A percentile compares a stretch with the other conserved stretches of the same genome.
Conservation (phyloP, 768 basidiomycete species). For the Imleria badia region DNA sequence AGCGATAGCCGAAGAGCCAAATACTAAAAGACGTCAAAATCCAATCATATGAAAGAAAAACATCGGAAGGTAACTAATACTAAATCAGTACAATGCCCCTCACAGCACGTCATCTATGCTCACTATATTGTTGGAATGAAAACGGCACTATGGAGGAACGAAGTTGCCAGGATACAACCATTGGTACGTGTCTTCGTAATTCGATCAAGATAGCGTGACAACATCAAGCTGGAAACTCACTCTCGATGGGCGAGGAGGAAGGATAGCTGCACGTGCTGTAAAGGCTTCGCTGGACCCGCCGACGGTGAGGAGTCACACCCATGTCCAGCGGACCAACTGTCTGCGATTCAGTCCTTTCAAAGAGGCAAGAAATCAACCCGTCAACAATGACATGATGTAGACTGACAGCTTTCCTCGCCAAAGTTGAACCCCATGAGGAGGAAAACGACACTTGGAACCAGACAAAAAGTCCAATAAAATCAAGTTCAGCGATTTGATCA, state of each 20-base stretch:
- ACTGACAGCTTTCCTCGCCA: slow-evolving; percentile 63
- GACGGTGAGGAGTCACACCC: slow-evolving; percentile 49
- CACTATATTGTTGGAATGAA: slow-evolving; percentile 50
- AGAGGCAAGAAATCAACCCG: background rate
- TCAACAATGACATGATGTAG: background rate
- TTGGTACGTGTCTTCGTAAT: slow-evolving; percentile 63
- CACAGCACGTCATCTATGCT: background rate
- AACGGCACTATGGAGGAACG: slow-evolving; percentile 60
- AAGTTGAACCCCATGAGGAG: slow-evolving; percentile 71
- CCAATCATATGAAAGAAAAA: background rate
- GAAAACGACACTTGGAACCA: slow-evolving; percentile 64
- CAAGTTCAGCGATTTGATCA: slow-evolving; percentile 61
- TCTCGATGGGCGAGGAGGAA: slow-evolving; percentile 74
- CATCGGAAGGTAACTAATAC: slow-evolving; percentile 60
- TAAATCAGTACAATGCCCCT: background rate
- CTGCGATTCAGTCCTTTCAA: slow-evolving; percentile 51
- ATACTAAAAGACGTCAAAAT: slow-evolving; percentile 31
- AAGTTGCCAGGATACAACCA: slow-evolving; percentile 51
- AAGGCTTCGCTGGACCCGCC: slow-evolving; percentile 56
- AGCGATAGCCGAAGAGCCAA: slow-evolving; percentile 71
- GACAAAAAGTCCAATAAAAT: slow-evolving; percentile 65
- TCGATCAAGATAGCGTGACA: background rate
- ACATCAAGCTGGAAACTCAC: slow-evolving; percentile 30
- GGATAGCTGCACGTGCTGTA: slow-evolving; percentile 65
- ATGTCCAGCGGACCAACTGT: slow-evolving; percentile 59